Base-by-base conservation (phyloP, 495 filamentous ascomycete genomes). In the Xylaria cubensis region DNA sequence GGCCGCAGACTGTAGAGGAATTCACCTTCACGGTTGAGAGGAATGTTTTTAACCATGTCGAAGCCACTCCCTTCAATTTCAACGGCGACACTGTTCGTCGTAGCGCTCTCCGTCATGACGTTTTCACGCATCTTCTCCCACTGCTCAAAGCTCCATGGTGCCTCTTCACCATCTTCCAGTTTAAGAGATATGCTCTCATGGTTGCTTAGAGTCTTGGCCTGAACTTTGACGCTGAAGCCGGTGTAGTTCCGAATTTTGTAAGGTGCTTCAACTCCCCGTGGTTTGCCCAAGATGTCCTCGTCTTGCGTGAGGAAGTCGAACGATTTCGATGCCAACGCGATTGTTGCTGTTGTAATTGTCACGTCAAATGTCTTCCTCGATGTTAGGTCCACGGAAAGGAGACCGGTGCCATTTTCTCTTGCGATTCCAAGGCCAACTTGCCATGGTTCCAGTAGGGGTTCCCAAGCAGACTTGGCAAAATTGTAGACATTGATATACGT, bases 381-480 rank as follows among this genome's bases (percentile, higher is more conserved):
- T 44, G 92, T 92, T 1, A 97, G 82, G 70, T 98, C 94, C 50
- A 98, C 85, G 0, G 93, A 92, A 72, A 97, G 84, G 58, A 89
- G 85, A 55, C 97, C 92, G 1, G 90, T 92, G 72, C 89, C 87
- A 58, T 89, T 83, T 56, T 95, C 91, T 76, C 90, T 94, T 13
- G 94, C 91, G 82, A 98, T 88, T 67, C 96, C 93, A 75, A 98
- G 91, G 36, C 95, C 95, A 26, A 98, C 83, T 72, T 96, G 91
- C 96, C 96, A 99, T 42, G 97, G 96, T 80, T 99, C 96, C 34
- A 98, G 91, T 42, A 99, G 84, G 10, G 96, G 96, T 80, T 98
- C 96, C 96, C 96, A 99, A 10, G 94, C 93, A 0, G 97, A 98
- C 80, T 99, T 98, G 26, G 96, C 95, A 81, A 99, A 99, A 80